phyloP scores from a whole-genome alignment of 257 asterid genomes.

The Nicotiana undulata region DNA sequence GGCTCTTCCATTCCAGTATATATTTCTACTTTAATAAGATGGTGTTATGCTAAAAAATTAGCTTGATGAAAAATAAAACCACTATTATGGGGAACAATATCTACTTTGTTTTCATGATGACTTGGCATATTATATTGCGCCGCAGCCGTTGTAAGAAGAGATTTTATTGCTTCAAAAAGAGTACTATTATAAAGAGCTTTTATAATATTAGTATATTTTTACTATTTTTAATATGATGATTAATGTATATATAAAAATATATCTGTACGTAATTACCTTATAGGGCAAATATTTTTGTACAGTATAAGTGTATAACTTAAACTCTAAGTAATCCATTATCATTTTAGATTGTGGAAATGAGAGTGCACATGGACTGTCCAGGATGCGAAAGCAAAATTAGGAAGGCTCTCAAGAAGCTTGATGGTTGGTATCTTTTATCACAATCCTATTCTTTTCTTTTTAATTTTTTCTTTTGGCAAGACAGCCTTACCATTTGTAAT shows the following conservation, averaged over 20 bases:
- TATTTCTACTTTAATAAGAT: background rate
- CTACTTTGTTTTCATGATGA: background rate
- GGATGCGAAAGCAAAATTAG: slow-evolving; percentile 58
- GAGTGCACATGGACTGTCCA: slow-evolving; percentile 82
- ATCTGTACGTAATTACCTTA: background rate
- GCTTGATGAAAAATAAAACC: background rate
- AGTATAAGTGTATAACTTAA: background rate
- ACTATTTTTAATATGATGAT: background rate
- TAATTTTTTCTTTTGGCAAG: background rate
- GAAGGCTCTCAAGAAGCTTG: slow-evolving; percentile 52
- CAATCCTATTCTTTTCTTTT: background rate
- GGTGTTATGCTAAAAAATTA: background rate
- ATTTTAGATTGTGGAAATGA: slow-evolving; percentile 72
- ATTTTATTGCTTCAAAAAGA: too few species aligned
- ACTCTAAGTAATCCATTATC: background rate
- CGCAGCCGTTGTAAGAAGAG: background rate
- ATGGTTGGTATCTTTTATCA: slow-evolving; percentile 28
- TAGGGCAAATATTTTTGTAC: background rate
- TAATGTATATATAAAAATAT: background rate
- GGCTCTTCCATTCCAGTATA: background rate
- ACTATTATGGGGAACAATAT: background rate
- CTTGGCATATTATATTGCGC: background rate
- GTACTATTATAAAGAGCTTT: too few species aligned
- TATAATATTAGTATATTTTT: background rate
- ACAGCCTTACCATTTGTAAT: background rate